A percentile compares a stretch with the other conserved stretches of the same genome.
These are phyloP conservation scores for Exutisphaerella laricina DNA, from an alignment of 2,329 filamentous ascomycete genomes.

Conservation along the genomic window DNA sequence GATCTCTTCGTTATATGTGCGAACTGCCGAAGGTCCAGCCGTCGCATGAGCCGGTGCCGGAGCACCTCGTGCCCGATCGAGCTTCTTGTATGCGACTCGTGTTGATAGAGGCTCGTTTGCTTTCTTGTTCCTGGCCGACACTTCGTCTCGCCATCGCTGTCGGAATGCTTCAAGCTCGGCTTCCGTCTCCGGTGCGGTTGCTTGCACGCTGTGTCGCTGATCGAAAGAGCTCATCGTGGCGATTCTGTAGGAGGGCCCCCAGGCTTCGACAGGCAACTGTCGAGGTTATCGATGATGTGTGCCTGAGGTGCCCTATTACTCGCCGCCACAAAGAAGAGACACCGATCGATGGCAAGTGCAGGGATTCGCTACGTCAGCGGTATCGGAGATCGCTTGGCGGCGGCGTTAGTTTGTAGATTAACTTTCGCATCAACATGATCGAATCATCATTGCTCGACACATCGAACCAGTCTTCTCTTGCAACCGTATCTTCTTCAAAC, in stretches of 20 bases:
- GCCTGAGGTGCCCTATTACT: too few species aligned
- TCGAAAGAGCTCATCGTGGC: constrained; percentile 11
- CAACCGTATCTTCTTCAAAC: not conserved
- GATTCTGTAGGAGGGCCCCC: too few species aligned
- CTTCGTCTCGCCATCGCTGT: constrained; percentile 78
- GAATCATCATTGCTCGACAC: constrained; percentile 6
- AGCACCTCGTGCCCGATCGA: constrained; percentile 8
- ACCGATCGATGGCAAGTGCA: too few species aligned
- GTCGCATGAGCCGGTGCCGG: constrained; percentile 8
- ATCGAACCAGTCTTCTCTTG: not conserved
- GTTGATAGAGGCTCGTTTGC: constrained; percentile 8
- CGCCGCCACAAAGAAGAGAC: too few species aligned
- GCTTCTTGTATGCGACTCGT: constrained; percentile 5
- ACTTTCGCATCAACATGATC: constrained; percentile 2
- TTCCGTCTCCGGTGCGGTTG: constrained; percentile 33
- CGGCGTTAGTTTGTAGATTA: not conserved
- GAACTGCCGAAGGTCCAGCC: constrained; percentile 21
- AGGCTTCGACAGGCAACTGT: too few species aligned
- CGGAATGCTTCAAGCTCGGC: constrained; percentile 82
- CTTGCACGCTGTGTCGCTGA: constrained; percentile 5
- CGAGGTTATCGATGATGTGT: too few species aligned
- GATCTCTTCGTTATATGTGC: constrained; percentile 37
- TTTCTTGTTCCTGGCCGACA: constrained; percentile 48
- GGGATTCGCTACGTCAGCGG: not conserved
- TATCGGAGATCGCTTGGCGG: not conserved